These are phyloP conservation scores for Stachybotrys echinatus DNA, from an alignment of 2,329 filamentous ascomycete species.

Conservation along the genomic window DNA sequence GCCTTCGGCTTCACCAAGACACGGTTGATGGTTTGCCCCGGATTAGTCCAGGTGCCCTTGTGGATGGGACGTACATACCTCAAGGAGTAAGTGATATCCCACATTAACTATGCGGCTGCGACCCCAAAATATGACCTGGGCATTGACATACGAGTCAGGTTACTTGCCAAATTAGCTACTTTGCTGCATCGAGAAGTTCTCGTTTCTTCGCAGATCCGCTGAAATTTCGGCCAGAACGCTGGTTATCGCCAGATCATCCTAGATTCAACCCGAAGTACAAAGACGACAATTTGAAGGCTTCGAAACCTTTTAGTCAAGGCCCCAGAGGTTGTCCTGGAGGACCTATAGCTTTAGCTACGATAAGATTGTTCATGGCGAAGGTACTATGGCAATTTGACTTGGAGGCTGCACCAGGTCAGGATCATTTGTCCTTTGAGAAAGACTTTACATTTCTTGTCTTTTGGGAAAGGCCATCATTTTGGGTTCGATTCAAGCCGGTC, in stretches of 20 bases:
- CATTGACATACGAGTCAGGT: neutral
- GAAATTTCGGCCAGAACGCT: neutral
- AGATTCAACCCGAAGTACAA: neutral
- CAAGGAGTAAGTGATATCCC: neutral
- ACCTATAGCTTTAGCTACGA: neutral
- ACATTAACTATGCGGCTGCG: neutral
- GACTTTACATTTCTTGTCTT: neutral
- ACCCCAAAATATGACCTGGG: neutral
- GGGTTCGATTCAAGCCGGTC: neutral
- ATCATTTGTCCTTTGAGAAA: neutral
- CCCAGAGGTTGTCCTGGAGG: neutral
- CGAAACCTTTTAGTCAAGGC: neutral
- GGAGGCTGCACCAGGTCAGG: neutral
- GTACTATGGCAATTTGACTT: neutral
- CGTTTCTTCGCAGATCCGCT: neutral
- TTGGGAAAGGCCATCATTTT: neutral
- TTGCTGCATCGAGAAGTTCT: neutral
- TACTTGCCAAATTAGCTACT: neutral
- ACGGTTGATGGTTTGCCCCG: neutral
- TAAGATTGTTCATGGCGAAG: neutral
- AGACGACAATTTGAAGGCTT: neutral
- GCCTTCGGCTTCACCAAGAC: neutral
- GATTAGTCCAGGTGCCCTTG: neutral
- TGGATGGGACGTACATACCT: conserved; percentile 1
- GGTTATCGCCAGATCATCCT: neutral